Evolutionary conservation across 1,284 basidiomycete genomes (phyloP), one percentile per base, ranked within the genome.

Genomic region (Gastroboletus turbinatus): DNA sequence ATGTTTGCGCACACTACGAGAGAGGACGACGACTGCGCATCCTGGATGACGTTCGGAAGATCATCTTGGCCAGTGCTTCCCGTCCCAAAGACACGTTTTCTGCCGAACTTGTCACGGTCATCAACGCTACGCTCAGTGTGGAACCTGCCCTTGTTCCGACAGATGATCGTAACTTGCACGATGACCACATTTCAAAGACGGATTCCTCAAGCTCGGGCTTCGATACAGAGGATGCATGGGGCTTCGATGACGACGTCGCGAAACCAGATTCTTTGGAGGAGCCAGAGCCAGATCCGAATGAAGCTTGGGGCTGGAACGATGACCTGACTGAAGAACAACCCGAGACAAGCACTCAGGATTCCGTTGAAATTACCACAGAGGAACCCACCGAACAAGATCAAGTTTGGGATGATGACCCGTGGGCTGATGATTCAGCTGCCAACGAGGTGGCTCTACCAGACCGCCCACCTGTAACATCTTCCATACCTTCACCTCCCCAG

Each of bases 221-320:
- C 13, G 59, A 60, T 36, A 25, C 59, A 29, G 77, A 73, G 21
- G 78, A 77, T 61, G 76, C 75, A 5, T 85, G 83, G 84, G 84
- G 81, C 39, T 81, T 87, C 50, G 80, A 82, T 51, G 83, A 85
- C 50, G 81, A 81, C 14, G 57, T 71, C 5, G 72, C 49, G 17
- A 61, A 58, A 32, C 55, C 45, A 21, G 56, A 30, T 23, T 54
- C 52, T 11, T 49, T 45, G 43, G 57, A 58, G 30, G 61, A 63
- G 27, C 57, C 65, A 35, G 68, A 67, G 21, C 63, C 65, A 14
- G 67, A 84, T 59, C 67, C 78, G 14, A 75, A 69, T 21, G 81
- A 85, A 62, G 81, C 84, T 2, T 90, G 88, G 87, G 87, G 84
- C 1, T 87, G 81, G 84, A 80, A 85, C 30, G 81, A 84, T 27